phyloP scores from a whole-genome alignment of 176 grass and related monocot genomes.

The Triticum monococcum region DNA sequence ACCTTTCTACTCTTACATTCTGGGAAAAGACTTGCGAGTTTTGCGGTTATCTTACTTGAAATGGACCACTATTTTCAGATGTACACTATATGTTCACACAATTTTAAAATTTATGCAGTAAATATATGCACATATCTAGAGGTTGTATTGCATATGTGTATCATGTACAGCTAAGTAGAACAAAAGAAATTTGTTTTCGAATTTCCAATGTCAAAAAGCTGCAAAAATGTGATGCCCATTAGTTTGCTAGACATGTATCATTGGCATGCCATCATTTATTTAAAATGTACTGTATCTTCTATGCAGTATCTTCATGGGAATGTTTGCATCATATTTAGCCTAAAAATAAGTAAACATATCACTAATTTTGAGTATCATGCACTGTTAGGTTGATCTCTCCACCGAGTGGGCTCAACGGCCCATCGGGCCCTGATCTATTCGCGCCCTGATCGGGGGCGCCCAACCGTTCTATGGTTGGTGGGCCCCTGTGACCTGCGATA shows the following conservation, averaged over 20 bases:
- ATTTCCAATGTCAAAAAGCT: not conserved
- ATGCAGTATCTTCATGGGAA: not conserved
- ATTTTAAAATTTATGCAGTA: not conserved
- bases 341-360: not conserved
- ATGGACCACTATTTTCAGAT: not conserved
- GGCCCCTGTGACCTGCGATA: too few species aligned
- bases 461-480: too few species aligned
- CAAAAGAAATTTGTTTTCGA: not conserved
- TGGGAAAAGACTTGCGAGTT: not conserved
- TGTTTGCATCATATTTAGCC: not conserved
- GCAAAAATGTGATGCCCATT: not conserved
- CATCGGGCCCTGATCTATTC: too few species aligned
- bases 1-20: not conserved
- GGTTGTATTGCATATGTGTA: not conserved
- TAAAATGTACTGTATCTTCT: not conserved
- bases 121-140: not conserved
- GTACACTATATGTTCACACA: constrained; percentile 2
- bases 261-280: not conserved
- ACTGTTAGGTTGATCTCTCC: too few species aligned
- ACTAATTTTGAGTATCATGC: not conserved
- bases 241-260: not conserved
- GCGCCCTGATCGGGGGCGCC: too few species aligned
- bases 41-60: constrained; percentile 8
- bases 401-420: too few species aligned
- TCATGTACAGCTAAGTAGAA: not conserved